Evolutionary conservation across 2,329 filamentous ascomycete genomes (phyloP), one percentile per base, ranked within the genome.

Genomic region (Pestalotiopsis sp.): DNA sequence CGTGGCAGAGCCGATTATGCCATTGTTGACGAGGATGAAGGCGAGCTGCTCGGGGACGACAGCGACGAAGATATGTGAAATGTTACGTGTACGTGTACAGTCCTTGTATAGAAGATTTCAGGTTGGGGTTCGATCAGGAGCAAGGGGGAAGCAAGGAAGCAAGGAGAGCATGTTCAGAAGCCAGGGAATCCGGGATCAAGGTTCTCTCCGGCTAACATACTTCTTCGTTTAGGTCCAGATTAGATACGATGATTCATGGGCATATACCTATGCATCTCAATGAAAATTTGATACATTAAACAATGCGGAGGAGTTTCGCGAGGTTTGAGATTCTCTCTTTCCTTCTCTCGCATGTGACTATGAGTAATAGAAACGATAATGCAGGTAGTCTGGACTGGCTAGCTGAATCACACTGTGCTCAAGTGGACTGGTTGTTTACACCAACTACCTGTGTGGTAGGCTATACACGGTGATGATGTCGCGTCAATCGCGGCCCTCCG

Each of bases 11-110:
- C 92, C n/a, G 93, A 97, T 79, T 98, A 98, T 79, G 89, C 91
- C 17, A 87, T 92, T 75, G 94, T 97, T 65, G 94, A 97, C 75
- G 93, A 96, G 65, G 96, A 98, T 78, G 96, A 98, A 79, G 95
- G 95, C 63, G 95, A 98, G 83, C 83, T 99, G 73, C 83, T 99
- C 45, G 96, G 96, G 0, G 95, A 98, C 73, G 95, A 97, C 69
- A 94, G 94, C 73, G 95, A 98, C 72, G 94, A 98, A 77, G 95
- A 98, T 70, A 92, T 91, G 63, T 90, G 77, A 81, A 52, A 39
- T 27, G 45, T 20, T 57, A n/a, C n/a, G 9, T 13, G 45, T 13
- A 12, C 14, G 20, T 31, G 61, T 2, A 25, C 6, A 23, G 52
- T 57, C 13, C n/a, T 66, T 66, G 63, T 66, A 57, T 66, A 66